Conservation (phyloP, 2,329 filamentous ascomycete species). For the Lasiodiplodia theobromae region DNA sequence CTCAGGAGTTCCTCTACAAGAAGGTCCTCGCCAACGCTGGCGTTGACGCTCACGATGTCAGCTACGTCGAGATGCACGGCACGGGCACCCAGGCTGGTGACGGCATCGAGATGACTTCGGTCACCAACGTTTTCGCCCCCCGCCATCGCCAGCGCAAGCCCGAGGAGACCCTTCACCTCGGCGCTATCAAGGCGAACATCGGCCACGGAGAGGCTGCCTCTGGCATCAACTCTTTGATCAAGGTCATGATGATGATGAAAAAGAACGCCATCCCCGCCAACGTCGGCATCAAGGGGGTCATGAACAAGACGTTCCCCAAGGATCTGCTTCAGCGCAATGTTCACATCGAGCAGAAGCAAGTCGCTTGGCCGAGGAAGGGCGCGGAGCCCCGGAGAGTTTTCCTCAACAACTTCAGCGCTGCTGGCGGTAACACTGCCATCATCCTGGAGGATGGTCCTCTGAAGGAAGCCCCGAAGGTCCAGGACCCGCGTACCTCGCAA, state of each 20-base stretch:
- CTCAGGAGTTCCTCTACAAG: constrained; percentile 75
- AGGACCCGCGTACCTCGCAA: constrained; percentile 56
- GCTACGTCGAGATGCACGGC: constrained; percentile 89
- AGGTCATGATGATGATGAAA: constrained; percentile 62
- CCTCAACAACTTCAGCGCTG: constrained; percentile 62
- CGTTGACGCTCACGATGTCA: constrained; percentile 77
- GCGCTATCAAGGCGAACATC: constrained; percentile 63
- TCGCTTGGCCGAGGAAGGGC: constrained; percentile 56
- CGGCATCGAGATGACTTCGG: constrained; percentile 80
- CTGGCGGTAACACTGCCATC: constrained; percentile 61
- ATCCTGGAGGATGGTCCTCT: constrained; percentile 60
- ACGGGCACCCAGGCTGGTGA: constrained; percentile 89
- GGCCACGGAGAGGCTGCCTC: constrained; percentile 63
- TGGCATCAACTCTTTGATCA: constrained; percentile 61
- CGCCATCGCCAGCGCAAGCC: constrained; percentile 57
- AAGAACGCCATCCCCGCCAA: constrained; percentile 62
- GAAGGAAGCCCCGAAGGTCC: constrained; percentile 47
- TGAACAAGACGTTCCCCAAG: constrained; percentile 63
- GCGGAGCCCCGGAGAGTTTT: constrained; percentile 58
- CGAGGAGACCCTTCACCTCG: constrained; percentile 60
- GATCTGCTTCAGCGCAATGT: constrained; percentile 61
- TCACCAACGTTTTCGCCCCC: constrained; percentile 69
- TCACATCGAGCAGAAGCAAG: constrained; percentile 57
- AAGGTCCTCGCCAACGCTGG: constrained; percentile 75
- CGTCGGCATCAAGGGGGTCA: constrained; percentile 62